These are phyloP conservation scores for Lagenidium giganteum DNA, from an alignment of 352 stramenopile genomes.

Conservation along the genomic window DNA sequence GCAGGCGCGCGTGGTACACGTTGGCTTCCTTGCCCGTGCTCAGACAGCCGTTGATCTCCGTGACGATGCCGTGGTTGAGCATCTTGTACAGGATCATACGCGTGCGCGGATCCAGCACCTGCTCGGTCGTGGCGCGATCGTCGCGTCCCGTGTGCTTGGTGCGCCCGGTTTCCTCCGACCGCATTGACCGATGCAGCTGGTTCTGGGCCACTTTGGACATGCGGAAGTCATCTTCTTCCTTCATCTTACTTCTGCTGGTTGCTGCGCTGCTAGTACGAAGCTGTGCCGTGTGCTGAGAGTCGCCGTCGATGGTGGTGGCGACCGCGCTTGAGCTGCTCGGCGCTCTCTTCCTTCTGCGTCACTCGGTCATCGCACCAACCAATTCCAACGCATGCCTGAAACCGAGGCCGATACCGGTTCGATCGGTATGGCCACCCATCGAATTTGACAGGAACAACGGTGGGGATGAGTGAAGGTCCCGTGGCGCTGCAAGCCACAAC, in stretches of 20 bases:
- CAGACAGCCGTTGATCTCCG: slow-evolving; percentile 98
- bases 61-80: slow-evolving; percentile 94
- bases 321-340: too few relatives aligned
- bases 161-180: slow-evolving; percentile 69
- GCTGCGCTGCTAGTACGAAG: too few relatives aligned
- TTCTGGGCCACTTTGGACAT: slow-evolving; percentile 80
- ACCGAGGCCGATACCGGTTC: slow-evolving; percentile 2
- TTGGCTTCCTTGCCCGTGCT: slow-evolving; percentile 99
- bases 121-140: slow-evolving; percentile 97
- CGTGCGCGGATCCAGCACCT: slow-evolving; percentile 97
- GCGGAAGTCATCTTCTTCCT: slow-evolving; percentile 55
- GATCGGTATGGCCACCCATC: too few relatives aligned
- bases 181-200: slow-evolving; percentile 68
- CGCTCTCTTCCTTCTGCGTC: too few relatives aligned
- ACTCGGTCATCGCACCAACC: too few relatives aligned
- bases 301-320: too few relatives aligned
- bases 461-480: not conserved
- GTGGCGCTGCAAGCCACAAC: not conserved
- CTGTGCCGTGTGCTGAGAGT: too few relatives aligned
- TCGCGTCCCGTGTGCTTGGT: slow-evolving; percentile 93
- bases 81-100: slow-evolving; percentile 99
- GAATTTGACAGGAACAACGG: slow-evolving; percentile 4
- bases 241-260: too few relatives aligned
- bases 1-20: slow-evolving; percentile 95
- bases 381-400: too few relatives aligned